Conservation (phyloP, 1,139 yeast species). For the Komagataea norvegica region DNA sequence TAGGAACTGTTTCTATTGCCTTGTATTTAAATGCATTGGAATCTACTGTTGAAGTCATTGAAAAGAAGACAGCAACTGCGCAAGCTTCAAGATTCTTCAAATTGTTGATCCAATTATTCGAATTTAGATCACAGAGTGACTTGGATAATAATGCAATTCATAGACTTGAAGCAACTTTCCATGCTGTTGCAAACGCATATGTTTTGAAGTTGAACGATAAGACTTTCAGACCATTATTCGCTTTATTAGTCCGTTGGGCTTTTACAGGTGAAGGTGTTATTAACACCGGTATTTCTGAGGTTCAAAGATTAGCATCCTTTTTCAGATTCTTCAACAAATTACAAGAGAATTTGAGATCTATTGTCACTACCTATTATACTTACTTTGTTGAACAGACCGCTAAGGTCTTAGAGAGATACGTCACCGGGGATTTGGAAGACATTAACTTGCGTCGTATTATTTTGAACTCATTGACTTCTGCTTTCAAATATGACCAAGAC, state of each 20-base stretch:
- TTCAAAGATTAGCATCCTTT: slow-evolving; percentile 62
- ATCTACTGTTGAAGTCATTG: slow-evolving; percentile 57
- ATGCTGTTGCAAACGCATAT: slow-evolving; percentile 65
- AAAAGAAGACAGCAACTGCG: slow-evolving; percentile 67
- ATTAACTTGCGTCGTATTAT: slow-evolving; percentile 65
- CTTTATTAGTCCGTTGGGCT: slow-evolving; percentile 89
- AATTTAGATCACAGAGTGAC: slow-evolving; percentile 50
- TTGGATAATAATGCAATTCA: slow-evolving; percentile 73
- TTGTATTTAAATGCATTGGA: slow-evolving; percentile 65
- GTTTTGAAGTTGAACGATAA: slow-evolving; percentile 93
- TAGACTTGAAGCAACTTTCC: slow-evolving; percentile 74
- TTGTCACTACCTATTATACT: slow-evolving; percentile 83
- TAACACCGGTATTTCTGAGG: slow-evolving; percentile 40
- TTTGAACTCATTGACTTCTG: slow-evolving; percentile 64
- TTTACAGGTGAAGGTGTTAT: slow-evolving; percentile 70
- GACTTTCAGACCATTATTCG: slow-evolving; percentile 88
- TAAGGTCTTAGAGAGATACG: slow-evolving; percentile 46
- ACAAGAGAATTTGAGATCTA: slow-evolving; percentile 78
- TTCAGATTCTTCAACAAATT: slow-evolving; percentile 83
- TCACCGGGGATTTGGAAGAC: slow-evolving; percentile 37
- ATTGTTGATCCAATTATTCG: slow-evolving; percentile 69
- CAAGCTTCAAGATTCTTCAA: slow-evolving; percentile 69
- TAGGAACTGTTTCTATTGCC: slow-evolving; percentile 52
- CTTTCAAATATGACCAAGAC: slow-evolving; percentile 85
- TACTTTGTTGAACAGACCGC: slow-evolving; percentile 74